Conservation (phyloP, 148 eudicot species). For the Suaeda aralocaspica region DNA sequence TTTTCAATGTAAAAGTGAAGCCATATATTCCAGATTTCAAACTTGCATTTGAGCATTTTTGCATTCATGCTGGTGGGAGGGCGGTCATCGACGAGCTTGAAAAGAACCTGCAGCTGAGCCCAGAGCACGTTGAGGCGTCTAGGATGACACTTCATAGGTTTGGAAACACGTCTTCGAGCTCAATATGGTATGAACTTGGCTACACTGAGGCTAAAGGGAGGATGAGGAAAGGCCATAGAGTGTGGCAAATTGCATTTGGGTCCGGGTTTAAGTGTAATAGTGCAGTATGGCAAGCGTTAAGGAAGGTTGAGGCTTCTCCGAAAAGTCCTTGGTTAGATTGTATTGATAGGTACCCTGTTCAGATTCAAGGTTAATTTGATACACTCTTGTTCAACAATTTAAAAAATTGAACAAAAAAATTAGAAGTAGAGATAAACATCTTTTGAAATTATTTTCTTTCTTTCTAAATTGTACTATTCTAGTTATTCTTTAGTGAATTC, state of each 20-base stretch:
- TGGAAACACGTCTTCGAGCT: conserved; percentile 59
- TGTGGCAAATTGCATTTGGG: conserved; percentile 65
- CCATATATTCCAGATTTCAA: conserved; percentile 58
- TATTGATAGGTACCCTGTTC: conserved; percentile 48
- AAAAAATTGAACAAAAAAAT: neutral
- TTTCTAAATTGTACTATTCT: neutral
- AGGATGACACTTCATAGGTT: conserved; percentile 60
- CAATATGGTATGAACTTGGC: conserved; percentile 59
- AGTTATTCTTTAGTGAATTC: conserved; percentile 5
- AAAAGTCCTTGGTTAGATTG: conserved; percentile 60
- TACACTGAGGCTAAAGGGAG: conserved; percentile 63
- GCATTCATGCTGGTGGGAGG: too few relatives aligned
- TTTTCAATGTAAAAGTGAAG: conserved; percentile 35
- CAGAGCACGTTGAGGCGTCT: conserved; percentile 48
- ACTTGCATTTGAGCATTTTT: conserved; percentile 53
- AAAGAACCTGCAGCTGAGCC: conserved; percentile 44
- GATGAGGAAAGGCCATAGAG: conserved; percentile 44
- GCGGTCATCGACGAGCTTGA: conserved; percentile 60
- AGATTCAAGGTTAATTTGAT: conserved; percentile 7
- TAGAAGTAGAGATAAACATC: neutral
- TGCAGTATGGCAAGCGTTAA: conserved; percentile 52
- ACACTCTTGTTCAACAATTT: neutral
- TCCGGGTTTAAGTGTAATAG: conserved; percentile 64
- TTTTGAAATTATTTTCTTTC: neutral
- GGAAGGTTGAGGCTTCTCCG: conserved; percentile 40